Conservation (phyloP, 352 stramenopile species). For the Phytophthora pinifolia region DNA sequence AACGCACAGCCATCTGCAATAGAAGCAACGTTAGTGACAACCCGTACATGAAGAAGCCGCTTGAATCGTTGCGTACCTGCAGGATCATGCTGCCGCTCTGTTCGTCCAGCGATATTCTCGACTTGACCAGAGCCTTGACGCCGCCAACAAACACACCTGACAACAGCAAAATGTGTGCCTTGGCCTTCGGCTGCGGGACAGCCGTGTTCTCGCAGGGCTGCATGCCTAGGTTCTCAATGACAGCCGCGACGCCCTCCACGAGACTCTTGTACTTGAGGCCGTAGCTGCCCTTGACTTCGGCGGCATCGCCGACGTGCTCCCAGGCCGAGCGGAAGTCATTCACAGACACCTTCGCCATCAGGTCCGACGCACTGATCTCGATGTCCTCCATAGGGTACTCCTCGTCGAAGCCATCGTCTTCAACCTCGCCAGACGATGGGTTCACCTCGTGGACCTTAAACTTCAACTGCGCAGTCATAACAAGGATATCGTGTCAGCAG, state of each 20-base stretch:
- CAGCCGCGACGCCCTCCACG: conserved; percentile 93
- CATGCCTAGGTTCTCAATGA: conserved; percentile 98
- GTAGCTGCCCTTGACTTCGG: conserved; percentile 97
- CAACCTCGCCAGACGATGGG: conserved; percentile 90
- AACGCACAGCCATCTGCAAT: conserved; percentile 95
- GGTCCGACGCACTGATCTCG: conserved; percentile 94
- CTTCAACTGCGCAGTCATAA: conserved; percentile 70
- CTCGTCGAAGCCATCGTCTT: conserved; percentile 94
- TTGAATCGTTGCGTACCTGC: conserved; percentile 53
- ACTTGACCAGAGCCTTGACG: conserved; percentile 94
- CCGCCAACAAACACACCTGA: conserved; percentile 96
- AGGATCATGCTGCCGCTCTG: conserved; percentile 90
- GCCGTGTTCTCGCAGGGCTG: conserved; percentile 96
- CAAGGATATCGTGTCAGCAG: conserved; percentile 4
- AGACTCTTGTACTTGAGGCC: conserved; percentile 97
- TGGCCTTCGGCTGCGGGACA: conserved; percentile 83
- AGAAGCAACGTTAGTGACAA: conserved; percentile 17
- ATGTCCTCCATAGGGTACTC: conserved; percentile 99
- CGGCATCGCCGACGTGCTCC: conserved; percentile 93
- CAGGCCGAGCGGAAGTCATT: conserved; percentile 96
- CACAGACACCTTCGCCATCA: conserved; percentile 97
- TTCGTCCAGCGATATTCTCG: conserved; percentile 93
- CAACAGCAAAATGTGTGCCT: conserved; percentile 96
- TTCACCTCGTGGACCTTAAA: conserved; percentile 97
- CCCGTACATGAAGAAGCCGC: background rate